phyloP scores from a whole-genome alignment of 1,284 basidiomycete genomes.

The Boletellus deceptivus region DNA sequence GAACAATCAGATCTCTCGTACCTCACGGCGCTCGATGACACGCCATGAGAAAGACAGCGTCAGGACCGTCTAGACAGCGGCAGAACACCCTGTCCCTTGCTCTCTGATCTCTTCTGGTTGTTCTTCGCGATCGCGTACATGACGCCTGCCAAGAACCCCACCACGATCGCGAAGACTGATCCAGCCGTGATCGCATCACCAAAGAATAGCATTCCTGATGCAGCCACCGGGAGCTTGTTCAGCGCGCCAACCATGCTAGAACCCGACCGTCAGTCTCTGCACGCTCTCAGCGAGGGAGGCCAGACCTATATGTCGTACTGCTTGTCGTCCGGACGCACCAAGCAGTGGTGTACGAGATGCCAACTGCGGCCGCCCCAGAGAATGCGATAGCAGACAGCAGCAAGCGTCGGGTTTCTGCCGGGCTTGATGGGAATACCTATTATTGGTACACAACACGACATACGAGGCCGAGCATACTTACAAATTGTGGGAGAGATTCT shows the following conservation, averaged over 20 bases:
- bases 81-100: constrained; percentile 49
- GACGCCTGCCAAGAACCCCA: constrained; percentile 91
- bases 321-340: constrained; percentile 98
- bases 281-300: not conserved
- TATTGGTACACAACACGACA: constrained; percentile 6
- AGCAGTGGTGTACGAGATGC: constrained; percentile 97
- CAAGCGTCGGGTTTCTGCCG: constrained; percentile 75
- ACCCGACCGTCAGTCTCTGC: constrained; percentile 7
- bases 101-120: constrained; percentile 75
- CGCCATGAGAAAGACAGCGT: constrained; percentile 5
- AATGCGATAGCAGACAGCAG: constrained; percentile 90
- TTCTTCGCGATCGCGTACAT: constrained; percentile 90
- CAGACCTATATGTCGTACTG: constrained; percentile 92
- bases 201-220: constrained; percentile 95
- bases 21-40: not conserved
- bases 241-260: constrained; percentile 97
- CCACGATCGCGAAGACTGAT: constrained; percentile 82
- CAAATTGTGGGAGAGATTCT: constrained; percentile 86
- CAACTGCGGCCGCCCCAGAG: constrained; percentile 95
- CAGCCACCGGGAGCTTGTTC: constrained; percentile 98
- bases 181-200: constrained; percentile 86
- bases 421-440: constrained; percentile 48
- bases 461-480: constrained; percentile 40
- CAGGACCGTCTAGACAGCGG: constrained; percentile 56
- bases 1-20: not conserved